Conservation (phyloP, 2,329 filamentous ascomycete species). For the Metarhizium sp. region DNA sequence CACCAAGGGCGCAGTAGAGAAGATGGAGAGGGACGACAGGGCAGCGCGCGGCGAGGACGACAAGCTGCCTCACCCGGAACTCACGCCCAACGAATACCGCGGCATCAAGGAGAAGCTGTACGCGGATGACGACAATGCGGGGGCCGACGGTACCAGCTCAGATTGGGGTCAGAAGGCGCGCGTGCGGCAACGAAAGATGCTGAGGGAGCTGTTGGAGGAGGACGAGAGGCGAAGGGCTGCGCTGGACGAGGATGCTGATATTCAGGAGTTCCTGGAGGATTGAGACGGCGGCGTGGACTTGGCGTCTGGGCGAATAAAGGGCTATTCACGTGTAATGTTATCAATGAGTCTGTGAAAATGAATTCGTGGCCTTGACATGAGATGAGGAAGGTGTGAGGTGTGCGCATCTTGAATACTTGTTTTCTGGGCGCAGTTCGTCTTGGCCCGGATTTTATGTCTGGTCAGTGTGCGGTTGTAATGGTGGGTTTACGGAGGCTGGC, state of each 20-base stretch:
- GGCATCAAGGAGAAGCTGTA: constrained; percentile 44
- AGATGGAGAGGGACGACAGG: constrained; percentile 50
- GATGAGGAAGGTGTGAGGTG: not conserved
- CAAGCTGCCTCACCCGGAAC: constrained; percentile 26
- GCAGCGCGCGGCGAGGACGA: constrained; percentile 20
- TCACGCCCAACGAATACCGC: constrained; percentile 57
- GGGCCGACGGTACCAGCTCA: constrained; percentile 35
- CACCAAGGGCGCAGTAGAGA: constrained; percentile 51
- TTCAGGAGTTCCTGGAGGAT: constrained; percentile 60
- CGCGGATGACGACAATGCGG: constrained; percentile 40
- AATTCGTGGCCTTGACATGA: not conserved
- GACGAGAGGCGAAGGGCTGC: constrained; percentile 51
- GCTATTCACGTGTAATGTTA: not conserved
- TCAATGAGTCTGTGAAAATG: not conserved
- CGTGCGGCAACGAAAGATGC: constrained; percentile 56
- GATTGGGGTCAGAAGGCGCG: constrained; percentile 65
- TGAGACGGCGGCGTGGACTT: not conserved
- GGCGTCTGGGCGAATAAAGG: not conserved
- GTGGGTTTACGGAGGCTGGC: not conserved
- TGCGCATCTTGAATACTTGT: not conserved
- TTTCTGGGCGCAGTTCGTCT: not conserved
- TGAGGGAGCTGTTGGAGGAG: constrained; percentile 55
- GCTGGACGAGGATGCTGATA: constrained; percentile 64
- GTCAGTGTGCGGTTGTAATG: not conserved
- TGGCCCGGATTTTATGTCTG: not conserved